Conservation (phyloP, 2,329 filamentous ascomycete genomes). For the Mariannaea elegans region DNA sequence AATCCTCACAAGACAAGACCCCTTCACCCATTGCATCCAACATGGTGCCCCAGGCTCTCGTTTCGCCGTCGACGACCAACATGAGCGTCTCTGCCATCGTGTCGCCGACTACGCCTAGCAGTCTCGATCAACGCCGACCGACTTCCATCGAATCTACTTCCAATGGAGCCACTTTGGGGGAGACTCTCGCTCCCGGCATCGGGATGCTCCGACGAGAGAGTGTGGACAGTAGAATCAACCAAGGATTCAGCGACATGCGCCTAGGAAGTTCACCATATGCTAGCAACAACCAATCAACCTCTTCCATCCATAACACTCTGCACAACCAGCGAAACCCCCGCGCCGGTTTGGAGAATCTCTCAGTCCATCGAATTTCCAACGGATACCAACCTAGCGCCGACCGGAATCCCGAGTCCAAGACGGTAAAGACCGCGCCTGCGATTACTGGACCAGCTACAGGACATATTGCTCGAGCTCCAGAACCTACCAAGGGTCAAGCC, state of each 20-base stretch:
- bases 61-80: slow-evolving; percentile 64
- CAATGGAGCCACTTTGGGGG: slow-evolving; percentile 43
- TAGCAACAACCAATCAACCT: slow-evolving; percentile 79
- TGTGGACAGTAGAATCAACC: slow-evolving; percentile 81
- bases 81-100: slow-evolving; percentile 75
- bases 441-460: slow-evolving; percentile 76
- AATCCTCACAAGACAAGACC: slow-evolving; percentile 66
- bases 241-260: slow-evolving; percentile 74
- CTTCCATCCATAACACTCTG: slow-evolving; percentile 76
- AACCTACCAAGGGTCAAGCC: slow-evolving; percentile 83
- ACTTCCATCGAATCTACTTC: slow-evolving; percentile 48
- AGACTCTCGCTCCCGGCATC: slow-evolving; percentile 52
- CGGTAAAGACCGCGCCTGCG: slow-evolving; percentile 73
- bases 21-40: slow-evolving; percentile 66
- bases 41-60: slow-evolving; percentile 60
- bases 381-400: slow-evolving; percentile 70
- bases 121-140: slow-evolving; percentile 52
- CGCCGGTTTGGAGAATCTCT: slow-evolving; percentile 58
- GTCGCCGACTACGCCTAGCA: slow-evolving; percentile 63
- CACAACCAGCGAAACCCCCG: slow-evolving; percentile 73
- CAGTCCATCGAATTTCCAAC: slow-evolving; percentile 70
- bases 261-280: slow-evolving; percentile 75
- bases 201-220: slow-evolving; percentile 72
- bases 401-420: slow-evolving; percentile 64
- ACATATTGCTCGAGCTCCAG: slow-evolving; percentile 74